These are phyloP conservation scores for Setaria italica DNA, from an alignment of 202 grass and related monocot genomes.

Conservation along the genomic window DNA sequence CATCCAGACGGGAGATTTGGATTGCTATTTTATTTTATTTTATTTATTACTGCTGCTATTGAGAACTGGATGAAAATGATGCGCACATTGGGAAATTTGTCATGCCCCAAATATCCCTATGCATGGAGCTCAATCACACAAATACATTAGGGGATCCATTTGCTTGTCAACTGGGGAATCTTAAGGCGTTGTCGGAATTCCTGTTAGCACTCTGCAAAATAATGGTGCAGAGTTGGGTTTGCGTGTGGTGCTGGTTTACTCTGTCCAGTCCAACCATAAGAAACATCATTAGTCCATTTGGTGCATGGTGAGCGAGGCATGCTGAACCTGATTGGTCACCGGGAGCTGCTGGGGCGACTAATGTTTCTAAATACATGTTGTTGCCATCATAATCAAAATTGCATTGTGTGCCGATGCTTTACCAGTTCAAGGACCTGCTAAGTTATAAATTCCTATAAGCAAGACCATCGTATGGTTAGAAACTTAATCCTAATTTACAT, in stretches of 20 bases:
- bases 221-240: conserved; percentile 34
- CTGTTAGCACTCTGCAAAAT: conserved; percentile 30
- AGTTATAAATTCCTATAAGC: not conserved
- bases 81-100: conserved; percentile 28
- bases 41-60: conserved; percentile 10
- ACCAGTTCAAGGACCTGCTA: conserved; percentile 1
- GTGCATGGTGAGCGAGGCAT: conserved; percentile 6
- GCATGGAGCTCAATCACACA: conserved; percentile 26
- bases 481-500: conserved; percentile 23
- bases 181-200: conserved; percentile 43
- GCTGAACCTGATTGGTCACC: not conserved
- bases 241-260: conserved; percentile 24
- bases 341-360: not conserved
- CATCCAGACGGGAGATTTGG: not conserved
- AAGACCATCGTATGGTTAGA: not conserved
- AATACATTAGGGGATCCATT: conserved; percentile 33
- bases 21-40: not conserved
- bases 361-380: conserved; percentile 21
- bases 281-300: not conserved
- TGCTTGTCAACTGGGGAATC: conserved; percentile 43
- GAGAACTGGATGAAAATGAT: conserved; percentile 51
- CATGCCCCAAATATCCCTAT: conserved; percentile 28
- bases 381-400: conserved; percentile 26
- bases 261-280: conserved; percentile 31
- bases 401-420: conserved; percentile 4